These are phyloP conservation scores for Ganoderma meredithae DNA, from an alignment of 1,284 basidiomycete genomes.

Conservation along the genomic window DNA sequence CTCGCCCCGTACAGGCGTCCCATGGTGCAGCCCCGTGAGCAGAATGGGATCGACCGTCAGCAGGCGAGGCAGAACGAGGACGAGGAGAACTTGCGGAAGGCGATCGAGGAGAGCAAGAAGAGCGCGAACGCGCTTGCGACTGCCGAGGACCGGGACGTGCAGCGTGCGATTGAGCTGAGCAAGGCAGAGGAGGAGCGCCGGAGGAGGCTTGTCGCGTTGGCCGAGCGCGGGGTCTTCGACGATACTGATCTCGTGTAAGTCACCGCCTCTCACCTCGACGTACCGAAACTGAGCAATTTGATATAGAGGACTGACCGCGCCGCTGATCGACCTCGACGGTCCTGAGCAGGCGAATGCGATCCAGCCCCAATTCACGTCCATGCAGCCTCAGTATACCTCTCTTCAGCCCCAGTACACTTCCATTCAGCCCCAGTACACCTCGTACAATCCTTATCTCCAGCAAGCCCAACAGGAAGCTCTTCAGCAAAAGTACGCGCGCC, in stretches of 20 bases:
- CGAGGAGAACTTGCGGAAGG: conserved; percentile 71
- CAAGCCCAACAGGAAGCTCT: conserved; percentile 84
- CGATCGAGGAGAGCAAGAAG: conserved; percentile 85
- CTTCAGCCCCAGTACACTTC: conserved; percentile 74
- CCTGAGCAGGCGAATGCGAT: not conserved
- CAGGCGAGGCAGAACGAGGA: conserved; percentile 15
- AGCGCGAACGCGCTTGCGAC: conserved; percentile 71
- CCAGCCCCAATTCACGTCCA: conserved; percentile 40
- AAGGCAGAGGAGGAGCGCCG: conserved; percentile 84
- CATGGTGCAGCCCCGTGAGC: not conserved
- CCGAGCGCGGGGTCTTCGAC: conserved; percentile 80
- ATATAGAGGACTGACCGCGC: too few species aligned
- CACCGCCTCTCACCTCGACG: too few species aligned
- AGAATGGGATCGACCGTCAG: conserved; percentile 7
- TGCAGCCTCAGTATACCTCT: conserved; percentile 56
- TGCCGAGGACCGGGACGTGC: conserved; percentile 79
- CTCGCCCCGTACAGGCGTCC: not conserved
- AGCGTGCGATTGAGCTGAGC: conserved; percentile 80
- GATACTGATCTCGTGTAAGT: conserved; percentile 75
- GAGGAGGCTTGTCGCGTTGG: conserved; percentile 73
- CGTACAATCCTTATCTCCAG: conserved; percentile 94
- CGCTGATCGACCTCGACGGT: too few species aligned
- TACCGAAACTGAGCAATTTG: not conserved
- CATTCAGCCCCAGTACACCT: conserved; percentile 68
- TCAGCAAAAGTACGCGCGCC: conserved; percentile 72